phyloP scores from a whole-genome alignment of 345 rosid species.

The Sonneratia caseolaris region DNA sequence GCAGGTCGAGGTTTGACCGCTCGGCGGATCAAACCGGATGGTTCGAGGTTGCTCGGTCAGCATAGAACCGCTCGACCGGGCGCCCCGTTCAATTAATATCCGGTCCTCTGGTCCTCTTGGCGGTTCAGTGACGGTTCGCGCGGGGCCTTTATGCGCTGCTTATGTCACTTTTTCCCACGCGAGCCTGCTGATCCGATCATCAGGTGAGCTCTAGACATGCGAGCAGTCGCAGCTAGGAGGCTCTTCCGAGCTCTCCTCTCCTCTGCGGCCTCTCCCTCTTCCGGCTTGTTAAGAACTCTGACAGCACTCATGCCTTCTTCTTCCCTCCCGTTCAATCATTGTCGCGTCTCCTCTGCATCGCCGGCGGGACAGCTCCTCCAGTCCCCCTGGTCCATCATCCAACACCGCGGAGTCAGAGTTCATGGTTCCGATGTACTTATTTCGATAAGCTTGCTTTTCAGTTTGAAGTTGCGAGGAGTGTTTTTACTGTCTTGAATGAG shows the following conservation, averaged over 20 bases:
- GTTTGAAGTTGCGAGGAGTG: neutral
- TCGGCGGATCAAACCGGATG: neutral
- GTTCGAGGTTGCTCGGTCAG: neutral
- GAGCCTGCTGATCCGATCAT: neutral
- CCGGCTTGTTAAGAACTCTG: constrained; percentile 10
- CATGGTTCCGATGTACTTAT: constrained; percentile 58
- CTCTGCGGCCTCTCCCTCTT: constrained; percentile 12
- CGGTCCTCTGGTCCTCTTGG: neutral
- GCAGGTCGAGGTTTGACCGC: neutral
- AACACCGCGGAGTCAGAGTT: constrained; percentile 62
- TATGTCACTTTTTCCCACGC: neutral
- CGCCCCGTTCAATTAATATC: neutral
- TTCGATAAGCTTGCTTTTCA: neutral
- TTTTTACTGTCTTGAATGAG: neutral
- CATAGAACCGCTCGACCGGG: neutral
- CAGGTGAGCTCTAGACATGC: neutral
- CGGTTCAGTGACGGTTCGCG: neutral
- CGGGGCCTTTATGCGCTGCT: neutral
- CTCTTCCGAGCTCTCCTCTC: constrained; percentile 21
- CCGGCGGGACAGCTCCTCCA: constrained; percentile 7
- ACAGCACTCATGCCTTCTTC: constrained; percentile 10
- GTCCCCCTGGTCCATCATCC: constrained; percentile 48
- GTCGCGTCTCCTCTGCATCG: constrained; percentile 2
- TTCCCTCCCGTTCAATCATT: constrained; percentile 6
- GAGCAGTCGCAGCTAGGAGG: constrained; percentile 10